Percentiles rank a stretch among this genome's conserved stretches.
phyloP scores from a whole-genome alignment of 1,284 basidiomycete genomes.

The Sanghuangporus weigelae region DNA sequence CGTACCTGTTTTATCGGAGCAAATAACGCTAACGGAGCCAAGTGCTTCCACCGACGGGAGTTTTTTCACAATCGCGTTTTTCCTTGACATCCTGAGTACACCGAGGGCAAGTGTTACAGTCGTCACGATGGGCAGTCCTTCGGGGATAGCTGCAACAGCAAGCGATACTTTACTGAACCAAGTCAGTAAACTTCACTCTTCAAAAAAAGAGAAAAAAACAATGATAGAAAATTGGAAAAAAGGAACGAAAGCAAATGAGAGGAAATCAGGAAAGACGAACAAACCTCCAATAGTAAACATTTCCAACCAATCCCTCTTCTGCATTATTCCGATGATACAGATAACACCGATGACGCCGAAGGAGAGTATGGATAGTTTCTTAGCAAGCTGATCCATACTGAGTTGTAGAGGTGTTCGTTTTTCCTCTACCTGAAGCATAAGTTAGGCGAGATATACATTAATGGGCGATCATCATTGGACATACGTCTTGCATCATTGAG shows the following conservation, averaged over 20 bases:
- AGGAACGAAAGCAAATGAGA: neutral
- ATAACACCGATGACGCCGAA: slow-evolving; percentile 94
- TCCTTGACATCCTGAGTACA: slow-evolving; percentile 89
- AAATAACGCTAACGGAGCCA: slow-evolving; percentile 92
- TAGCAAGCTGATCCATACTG: slow-evolving; percentile 95
- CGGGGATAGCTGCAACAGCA: slow-evolving; percentile 95
- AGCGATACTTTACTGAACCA: slow-evolving; percentile 69
- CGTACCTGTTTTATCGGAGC: slow-evolving; percentile 92
- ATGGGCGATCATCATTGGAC: slow-evolving; percentile 24
- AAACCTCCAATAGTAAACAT: slow-evolving; percentile 98
- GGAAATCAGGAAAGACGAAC: slow-evolving; percentile 21
- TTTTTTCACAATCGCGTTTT: slow-evolving; percentile 96
- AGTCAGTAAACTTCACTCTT: slow-evolving; percentile 2
- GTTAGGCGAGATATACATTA: neutral
- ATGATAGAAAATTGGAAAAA: neutral
- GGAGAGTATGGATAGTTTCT: slow-evolving; percentile 85
- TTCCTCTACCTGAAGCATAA: slow-evolving; percentile 68
- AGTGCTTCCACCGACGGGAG: slow-evolving; percentile 92
- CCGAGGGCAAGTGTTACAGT: slow-evolving; percentile 95
- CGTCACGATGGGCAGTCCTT: slow-evolving; percentile 95
- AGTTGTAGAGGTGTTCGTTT: slow-evolving; percentile 90
- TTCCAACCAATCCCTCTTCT: slow-evolving; percentile 88
- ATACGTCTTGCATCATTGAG: slow-evolving; percentile 94
- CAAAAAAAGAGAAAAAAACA: neutral
- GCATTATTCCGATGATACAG: slow-evolving; percentile 85